Evolutionary conservation across 257 asterid species (phyloP).

Genomic region (Paraleonurus japonicus): DNA sequence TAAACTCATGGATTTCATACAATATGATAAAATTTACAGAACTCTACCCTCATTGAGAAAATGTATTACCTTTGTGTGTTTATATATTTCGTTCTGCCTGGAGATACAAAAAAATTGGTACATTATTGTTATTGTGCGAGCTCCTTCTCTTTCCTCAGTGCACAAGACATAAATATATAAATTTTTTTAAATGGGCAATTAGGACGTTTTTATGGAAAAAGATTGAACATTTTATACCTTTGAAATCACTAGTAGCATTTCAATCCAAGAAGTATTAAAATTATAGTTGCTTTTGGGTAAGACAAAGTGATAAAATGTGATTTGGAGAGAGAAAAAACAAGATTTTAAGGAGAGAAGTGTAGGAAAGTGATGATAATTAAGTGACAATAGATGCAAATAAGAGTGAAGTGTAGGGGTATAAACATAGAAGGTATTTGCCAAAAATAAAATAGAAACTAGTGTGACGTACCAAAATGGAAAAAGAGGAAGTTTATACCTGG

Average conservation of each 20-base stretch:
- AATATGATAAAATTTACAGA: background rate
- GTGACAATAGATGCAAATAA: too few relatives aligned
- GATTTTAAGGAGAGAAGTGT: too few relatives aligned
- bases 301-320: constrained; percentile 14
- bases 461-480: too few relatives aligned
- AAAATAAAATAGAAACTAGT: too few relatives aligned
- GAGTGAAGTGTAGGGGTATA: too few relatives aligned
- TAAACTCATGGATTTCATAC: too few relatives aligned
- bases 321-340: too few relatives aligned
- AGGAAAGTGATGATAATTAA: too few relatives aligned
- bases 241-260: background rate
- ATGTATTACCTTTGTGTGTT: background rate
- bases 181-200: too few relatives aligned
- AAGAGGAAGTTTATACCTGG: constrained; percentile 65
- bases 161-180: background rate
- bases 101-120: background rate
- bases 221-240: background rate
- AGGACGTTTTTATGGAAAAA: too few relatives aligned
- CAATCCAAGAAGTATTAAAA: background rate
- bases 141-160: background rate
- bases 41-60: background rate
- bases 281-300: too few relatives aligned
- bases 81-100: background rate
- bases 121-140: background rate
- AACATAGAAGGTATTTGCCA: too few relatives aligned